Evolutionary conservation across 2,329 filamentous ascomycete genomes (phyloP).

Genomic region (Periconia macrospinosa): DNA sequence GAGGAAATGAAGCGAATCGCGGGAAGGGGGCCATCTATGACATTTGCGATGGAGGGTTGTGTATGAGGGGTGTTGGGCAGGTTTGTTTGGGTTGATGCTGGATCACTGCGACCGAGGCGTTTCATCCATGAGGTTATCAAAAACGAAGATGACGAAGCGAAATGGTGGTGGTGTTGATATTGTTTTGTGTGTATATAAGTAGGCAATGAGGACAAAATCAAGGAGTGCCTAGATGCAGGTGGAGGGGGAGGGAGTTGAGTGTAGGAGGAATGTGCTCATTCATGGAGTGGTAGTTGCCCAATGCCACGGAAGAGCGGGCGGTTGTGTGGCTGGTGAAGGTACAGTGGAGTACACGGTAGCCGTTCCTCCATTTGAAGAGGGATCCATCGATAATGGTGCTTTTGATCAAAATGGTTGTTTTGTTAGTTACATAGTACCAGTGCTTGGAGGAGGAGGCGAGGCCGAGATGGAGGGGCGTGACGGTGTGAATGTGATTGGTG

Average conservation of each 20-base stretch:
- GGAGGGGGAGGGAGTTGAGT: neutral
- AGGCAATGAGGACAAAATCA: neutral
- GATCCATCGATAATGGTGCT: neutral
- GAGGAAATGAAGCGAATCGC: neutral
- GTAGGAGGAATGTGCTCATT: slow-evolving; percentile 9
- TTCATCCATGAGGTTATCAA: neutral
- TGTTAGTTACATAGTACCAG: too few relatives aligned
- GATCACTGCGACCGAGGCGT: neutral
- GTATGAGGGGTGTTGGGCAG: neutral
- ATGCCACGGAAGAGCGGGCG: too few relatives aligned
- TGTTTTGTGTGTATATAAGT: neutral
- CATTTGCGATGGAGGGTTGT: neutral
- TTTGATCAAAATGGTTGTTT: too few relatives aligned
- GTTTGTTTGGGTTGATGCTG: neutral
- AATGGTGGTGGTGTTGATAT: neutral
- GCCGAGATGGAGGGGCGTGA: neutral
- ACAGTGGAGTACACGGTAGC: neutral
- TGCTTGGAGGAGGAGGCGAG: neutral
- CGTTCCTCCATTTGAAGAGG: neutral
- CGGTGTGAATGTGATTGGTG: neutral
- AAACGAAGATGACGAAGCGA: neutral
- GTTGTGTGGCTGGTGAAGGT: neutral
- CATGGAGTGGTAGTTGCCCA: neutral
- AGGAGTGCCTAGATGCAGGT: neutral
- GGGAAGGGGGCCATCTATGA: neutral